Evolutionary conservation across 768 basidiomycete genomes (phyloP).

Genomic region (Gymnopilus dilepis): DNA sequence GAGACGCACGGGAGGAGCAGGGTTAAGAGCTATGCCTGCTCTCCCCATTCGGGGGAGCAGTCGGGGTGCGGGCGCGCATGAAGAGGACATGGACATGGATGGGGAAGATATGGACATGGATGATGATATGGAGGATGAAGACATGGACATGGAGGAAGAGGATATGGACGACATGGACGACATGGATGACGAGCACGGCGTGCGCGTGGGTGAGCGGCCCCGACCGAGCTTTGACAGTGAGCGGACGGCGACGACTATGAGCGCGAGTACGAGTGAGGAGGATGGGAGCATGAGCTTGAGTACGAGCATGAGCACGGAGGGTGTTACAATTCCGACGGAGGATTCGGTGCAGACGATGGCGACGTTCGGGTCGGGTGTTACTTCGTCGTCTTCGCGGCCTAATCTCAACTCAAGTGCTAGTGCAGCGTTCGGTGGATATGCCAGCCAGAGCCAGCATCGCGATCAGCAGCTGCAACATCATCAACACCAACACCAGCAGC

Average conservation of each 20-base stretch:
- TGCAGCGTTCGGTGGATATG: background rate
- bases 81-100: constrained; percentile 37
- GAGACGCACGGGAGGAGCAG: constrained; percentile 33
- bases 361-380: constrained; percentile 1
- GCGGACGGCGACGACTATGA: constrained; percentile 14
- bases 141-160: constrained; percentile 41
- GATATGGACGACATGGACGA: constrained; percentile 39
- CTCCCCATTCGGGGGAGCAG: constrained; percentile 32
- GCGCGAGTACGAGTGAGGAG: background rate
- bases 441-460: too few species aligned
- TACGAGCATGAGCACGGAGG: background rate
- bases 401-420: background rate
- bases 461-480: background rate
- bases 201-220: constrained; percentile 29
- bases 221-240: constrained; percentile 29
- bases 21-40: constrained; percentile 61
- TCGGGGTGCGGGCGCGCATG: constrained; percentile 36
- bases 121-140: constrained; percentile 38
- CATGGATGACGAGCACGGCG: constrained; percentile 36
- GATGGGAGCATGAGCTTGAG: background rate
- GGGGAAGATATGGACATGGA: constrained; percentile 38
- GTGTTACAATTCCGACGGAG: background rate
- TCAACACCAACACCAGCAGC: background rate
- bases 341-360: constrained; percentile 5
- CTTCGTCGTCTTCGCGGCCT: background rate